phyloP scores from a whole-genome alignment of 805 yeast genomes.

The Nakazawaea siamensis region DNA sequence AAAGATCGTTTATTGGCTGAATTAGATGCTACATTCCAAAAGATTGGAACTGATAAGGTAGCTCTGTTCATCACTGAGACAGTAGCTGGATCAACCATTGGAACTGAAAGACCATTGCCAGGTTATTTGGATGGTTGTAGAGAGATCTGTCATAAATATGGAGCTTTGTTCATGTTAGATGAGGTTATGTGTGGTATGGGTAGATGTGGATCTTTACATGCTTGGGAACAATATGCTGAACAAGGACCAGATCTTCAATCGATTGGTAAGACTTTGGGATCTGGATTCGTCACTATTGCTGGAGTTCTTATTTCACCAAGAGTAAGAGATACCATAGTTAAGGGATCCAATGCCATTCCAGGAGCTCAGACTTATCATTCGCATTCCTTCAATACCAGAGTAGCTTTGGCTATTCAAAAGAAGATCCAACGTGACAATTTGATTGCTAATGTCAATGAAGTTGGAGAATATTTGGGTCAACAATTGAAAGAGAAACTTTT shows the following conservation, averaged over 20 bases:
- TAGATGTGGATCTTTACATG: slow-evolving; percentile 37
- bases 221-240: slow-evolving; percentile 33
- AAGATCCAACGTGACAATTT: slow-evolving; percentile 27
- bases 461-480: slow-evolving; percentile 35
- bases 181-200: slow-evolving; percentile 53
- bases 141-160: slow-evolving; percentile 40
- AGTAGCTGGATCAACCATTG: slow-evolving; percentile 35
- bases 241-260: slow-evolving; percentile 40
- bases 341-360: slow-evolving; percentile 30
- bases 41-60: slow-evolving; percentile 32
- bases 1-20: slow-evolving; percentile 25
- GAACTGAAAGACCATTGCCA: slow-evolving; percentile 32
- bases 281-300: slow-evolving; percentile 43
- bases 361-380: slow-evolving; percentile 47
- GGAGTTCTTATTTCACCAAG: slow-evolving; percentile 37
- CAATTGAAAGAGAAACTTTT: slow-evolving; percentile 24
- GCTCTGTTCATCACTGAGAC: slow-evolving; percentile 35
- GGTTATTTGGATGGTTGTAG: slow-evolving; percentile 37
- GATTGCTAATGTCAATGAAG: slow-evolving; percentile 30
- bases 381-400: slow-evolving; percentile 35
- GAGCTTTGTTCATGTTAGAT: slow-evolving; percentile 37
- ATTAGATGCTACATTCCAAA: slow-evolving; percentile 28
- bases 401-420: slow-evolving; percentile 38
- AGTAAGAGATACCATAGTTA: slow-evolving; percentile 26
- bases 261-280: slow-evolving; percentile 41